Conservation (phyloP, 192 early-diverging fungal species). For the Coemansia sp. region DNA sequence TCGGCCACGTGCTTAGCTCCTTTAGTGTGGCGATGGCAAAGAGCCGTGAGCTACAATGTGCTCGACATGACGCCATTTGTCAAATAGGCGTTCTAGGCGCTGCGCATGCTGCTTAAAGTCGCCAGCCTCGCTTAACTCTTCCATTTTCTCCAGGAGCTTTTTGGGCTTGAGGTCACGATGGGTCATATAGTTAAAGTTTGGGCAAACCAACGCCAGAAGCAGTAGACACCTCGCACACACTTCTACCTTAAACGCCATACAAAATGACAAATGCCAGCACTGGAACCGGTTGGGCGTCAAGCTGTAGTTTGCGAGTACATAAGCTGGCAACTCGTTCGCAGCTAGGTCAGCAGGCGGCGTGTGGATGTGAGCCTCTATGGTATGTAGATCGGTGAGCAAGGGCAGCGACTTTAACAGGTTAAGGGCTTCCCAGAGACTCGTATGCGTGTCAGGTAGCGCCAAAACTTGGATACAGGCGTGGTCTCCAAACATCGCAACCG, state of each 20-base stretch:
- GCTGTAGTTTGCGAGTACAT: not conserved
- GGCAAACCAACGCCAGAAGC: not conserved
- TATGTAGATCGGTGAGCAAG: not conserved
- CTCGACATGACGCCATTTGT: not conserved
- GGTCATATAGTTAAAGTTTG: not conserved
- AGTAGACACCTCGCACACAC: not conserved
- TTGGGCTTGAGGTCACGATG: not conserved
- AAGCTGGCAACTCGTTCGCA: not conserved
- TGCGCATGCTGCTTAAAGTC: not conserved
- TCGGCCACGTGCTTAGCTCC: not conserved
- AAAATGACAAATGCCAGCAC: not conserved
- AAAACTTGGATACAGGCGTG: not conserved
- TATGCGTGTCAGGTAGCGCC: not conserved
- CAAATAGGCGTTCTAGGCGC: not conserved
- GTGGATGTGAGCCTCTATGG: not conserved
- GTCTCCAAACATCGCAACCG: not conserved
- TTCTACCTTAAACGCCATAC: not conserved
- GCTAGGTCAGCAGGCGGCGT: not conserved
- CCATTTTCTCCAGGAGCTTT: not conserved
- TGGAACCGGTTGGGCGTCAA: not conserved
- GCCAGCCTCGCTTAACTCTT: not conserved
- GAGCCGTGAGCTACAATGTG: not conserved
- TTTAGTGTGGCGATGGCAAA: not conserved
- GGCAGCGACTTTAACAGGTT: not conserved
- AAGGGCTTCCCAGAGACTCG: not conserved